A percentile compares a stretch with the other conserved stretches of the same genome.
These are phyloP conservation scores for Salvia hispanica DNA, from an alignment of 257 asterid genomes.

Conservation along the genomic window DNA sequence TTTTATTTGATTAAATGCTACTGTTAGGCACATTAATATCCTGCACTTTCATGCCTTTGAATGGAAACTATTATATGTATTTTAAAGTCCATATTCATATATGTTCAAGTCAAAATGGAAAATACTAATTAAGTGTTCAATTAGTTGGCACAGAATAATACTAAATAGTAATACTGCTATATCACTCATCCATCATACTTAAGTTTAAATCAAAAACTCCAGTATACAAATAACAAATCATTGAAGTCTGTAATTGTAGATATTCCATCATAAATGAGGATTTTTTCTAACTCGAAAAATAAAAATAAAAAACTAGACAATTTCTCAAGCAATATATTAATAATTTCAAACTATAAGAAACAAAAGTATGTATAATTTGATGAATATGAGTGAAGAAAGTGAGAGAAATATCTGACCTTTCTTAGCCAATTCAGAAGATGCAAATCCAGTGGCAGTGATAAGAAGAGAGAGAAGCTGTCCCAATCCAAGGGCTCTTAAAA, in stretches of 20 bases:
- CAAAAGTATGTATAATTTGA: not conserved
- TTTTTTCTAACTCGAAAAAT: not conserved
- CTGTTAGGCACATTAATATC: constrained; percentile 1
- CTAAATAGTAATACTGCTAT: no score
- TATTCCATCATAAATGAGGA: not conserved
- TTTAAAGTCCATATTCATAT: not conserved
- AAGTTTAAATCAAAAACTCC: no score
- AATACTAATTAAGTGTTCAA: not conserved
- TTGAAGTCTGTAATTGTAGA: not conserved
- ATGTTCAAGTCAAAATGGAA: no score
- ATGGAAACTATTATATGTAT: not conserved
- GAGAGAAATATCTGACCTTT: constrained; percentile 39
- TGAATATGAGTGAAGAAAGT: not conserved
- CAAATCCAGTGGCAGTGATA: constrained; percentile 69
- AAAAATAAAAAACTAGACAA: not conserved
- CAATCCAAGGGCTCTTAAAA: constrained; percentile 47
- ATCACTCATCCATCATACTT: no score
- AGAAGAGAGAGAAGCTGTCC: constrained; percentile 70
- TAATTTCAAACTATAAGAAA: not conserved
- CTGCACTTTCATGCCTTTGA: not conserved
- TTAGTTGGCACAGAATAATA: no score
- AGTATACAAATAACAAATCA: no score
- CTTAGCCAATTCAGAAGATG: constrained; percentile 67
- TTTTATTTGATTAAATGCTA: not conserved
- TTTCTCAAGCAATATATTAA: not conserved